Evolutionary conservation across 2,329 filamentous ascomycete genomes (phyloP).

Genomic region (Penicillium olsonii): DNA sequence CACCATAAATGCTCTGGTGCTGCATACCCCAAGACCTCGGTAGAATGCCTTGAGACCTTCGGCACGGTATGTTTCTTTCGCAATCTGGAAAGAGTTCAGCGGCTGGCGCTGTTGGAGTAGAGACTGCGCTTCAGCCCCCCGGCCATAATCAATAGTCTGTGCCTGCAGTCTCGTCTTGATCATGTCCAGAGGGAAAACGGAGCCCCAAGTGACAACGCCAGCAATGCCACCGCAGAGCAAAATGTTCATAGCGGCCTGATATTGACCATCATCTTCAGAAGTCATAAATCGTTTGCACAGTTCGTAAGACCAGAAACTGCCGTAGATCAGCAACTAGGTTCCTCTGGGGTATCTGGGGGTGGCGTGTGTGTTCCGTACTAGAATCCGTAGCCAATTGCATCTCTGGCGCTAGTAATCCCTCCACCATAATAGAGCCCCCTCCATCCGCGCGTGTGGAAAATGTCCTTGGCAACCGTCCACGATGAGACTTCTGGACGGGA

Average conservation of each 20-base stretch:
- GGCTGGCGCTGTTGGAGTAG: slow-evolving; percentile 23
- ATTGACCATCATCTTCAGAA: slow-evolving; percentile 46
- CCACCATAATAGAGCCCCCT: slow-evolving; percentile 81
- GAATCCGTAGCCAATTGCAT: slow-evolving; percentile 93
- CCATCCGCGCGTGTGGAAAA: slow-evolving; percentile 61
- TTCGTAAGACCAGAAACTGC: slow-evolving; percentile 85
- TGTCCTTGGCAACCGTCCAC: slow-evolving; percentile 64
- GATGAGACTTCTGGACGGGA: slow-evolving; percentile 54
- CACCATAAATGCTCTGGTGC: slow-evolving; percentile 82
- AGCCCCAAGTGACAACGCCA: slow-evolving; percentile 84
- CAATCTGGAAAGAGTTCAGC: slow-evolving; percentile 63
- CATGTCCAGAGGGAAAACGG: slow-evolving; percentile 87
- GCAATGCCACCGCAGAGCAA: slow-evolving; percentile 84
- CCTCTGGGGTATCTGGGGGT: slow-evolving; percentile 11
- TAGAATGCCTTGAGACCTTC: slow-evolving; percentile 68
- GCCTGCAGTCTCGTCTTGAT: slow-evolving; percentile 91
- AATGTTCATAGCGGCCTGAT: slow-evolving; percentile 61
- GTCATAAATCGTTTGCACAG: slow-evolving; percentile 64
- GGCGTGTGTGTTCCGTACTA: slow-evolving; percentile 57
- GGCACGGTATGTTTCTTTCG: slow-evolving; percentile 64
- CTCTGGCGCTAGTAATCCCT: slow-evolving; percentile 75
- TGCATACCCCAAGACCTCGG: slow-evolving; percentile 76
- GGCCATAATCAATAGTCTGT: slow-evolving; percentile 49
- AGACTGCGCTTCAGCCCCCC: slow-evolving; percentile 25
- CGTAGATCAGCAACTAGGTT: background rate